These are phyloP conservation scores for Aspergillus pseudoviridinutans DNA, from an alignment of 2,329 filamentous ascomycete species.

Conservation along the genomic window DNA sequence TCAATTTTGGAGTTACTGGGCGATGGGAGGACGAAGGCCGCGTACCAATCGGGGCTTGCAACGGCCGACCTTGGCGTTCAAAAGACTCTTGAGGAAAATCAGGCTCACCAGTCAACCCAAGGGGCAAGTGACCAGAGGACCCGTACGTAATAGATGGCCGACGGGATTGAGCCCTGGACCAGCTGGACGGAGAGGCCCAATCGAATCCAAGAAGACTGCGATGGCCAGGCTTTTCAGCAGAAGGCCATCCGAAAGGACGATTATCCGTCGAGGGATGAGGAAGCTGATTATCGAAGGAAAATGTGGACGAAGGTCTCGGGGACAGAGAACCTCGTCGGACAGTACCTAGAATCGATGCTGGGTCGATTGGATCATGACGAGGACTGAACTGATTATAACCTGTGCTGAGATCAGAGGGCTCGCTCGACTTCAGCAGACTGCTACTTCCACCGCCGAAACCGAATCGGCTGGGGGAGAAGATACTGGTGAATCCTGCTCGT, in stretches of 20 bases:
- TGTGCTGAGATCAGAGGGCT: constrained; percentile 31
- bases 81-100: constrained; percentile 47
- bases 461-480: constrained; percentile 41
- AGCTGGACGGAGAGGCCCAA: constrained; percentile 55
- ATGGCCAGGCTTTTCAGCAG: constrained; percentile 51
- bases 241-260: constrained; percentile 67
- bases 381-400: constrained; percentile 47
- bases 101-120: constrained; percentile 51
- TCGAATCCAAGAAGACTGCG: constrained; percentile 51
- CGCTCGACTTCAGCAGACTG: constrained; percentile 25
- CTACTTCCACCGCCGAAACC: constrained; percentile 30
- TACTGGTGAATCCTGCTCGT: constrained; percentile 39
- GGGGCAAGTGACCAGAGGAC: constrained; percentile 61
- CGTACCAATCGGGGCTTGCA: constrained; percentile 72
- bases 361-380: constrained; percentile 45
- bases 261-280: constrained; percentile 77
- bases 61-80: constrained; percentile 47
- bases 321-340: constrained; percentile 43
- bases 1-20: constrained; percentile 60
- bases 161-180: constrained; percentile 73
- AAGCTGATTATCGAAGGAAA: constrained; percentile 54
- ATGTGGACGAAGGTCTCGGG: constrained; percentile 50
- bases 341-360: constrained; percentile 40
- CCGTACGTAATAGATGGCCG: constrained; percentile 76
- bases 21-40: constrained; percentile 60